These are phyloP conservation scores for Lactifluus pinguis DNA, from an alignment of 768 basidiomycete species.

Conservation along the genomic window DNA sequence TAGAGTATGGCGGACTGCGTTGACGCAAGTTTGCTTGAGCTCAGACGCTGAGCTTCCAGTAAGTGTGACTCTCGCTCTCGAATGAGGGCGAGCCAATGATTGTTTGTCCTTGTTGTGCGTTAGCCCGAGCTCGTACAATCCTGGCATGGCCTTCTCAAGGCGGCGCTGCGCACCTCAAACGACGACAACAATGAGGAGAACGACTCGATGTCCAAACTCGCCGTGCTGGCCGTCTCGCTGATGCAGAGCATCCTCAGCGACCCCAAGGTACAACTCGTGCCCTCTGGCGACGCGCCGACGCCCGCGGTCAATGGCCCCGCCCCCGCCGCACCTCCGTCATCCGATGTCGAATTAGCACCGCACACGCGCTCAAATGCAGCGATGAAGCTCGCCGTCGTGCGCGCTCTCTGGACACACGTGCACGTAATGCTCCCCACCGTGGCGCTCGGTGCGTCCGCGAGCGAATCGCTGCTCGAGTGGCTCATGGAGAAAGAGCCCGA, in stretches of 20 bases:
- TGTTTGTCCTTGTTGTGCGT: not conserved
- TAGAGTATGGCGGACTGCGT: slow-evolving; percentile 44
- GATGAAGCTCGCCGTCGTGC: slow-evolving; percentile 49
- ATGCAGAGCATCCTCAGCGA: slow-evolving; percentile 16
- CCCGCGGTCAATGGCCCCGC: too few relatives aligned
- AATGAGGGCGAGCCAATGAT: not conserved
- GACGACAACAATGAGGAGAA: slow-evolving; percentile 26
- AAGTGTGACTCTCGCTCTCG: slow-evolving; percentile 22
- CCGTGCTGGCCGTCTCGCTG: slow-evolving; percentile 9
- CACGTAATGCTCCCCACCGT: slow-evolving; percentile 34
- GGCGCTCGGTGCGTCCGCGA: slow-evolving; percentile 36
- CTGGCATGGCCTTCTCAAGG: slow-evolving; percentile 50
- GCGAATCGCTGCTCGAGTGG: slow-evolving; percentile 35
- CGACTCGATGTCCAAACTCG: slow-evolving; percentile 19
- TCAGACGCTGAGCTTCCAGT: slow-evolving; percentile 44
- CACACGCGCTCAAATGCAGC: slow-evolving; percentile 32
- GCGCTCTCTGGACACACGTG: slow-evolving; percentile 48
- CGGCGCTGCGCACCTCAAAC: slow-evolving; percentile 35
- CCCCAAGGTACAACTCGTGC: slow-evolving; percentile 13
- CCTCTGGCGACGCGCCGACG: not conserved
- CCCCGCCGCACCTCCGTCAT: not conserved
- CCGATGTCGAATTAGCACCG: slow-evolving; percentile 12
- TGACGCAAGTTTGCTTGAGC: slow-evolving; percentile 34
- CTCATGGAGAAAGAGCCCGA: slow-evolving; percentile 41
- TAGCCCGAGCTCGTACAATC: slow-evolving; percentile 42